Percentiles rank a stretch among this genome's conserved stretches.
Conservation (phyloP, 1,284 basidiomycete species). For the Apiotrichum laibachii region DNA sequence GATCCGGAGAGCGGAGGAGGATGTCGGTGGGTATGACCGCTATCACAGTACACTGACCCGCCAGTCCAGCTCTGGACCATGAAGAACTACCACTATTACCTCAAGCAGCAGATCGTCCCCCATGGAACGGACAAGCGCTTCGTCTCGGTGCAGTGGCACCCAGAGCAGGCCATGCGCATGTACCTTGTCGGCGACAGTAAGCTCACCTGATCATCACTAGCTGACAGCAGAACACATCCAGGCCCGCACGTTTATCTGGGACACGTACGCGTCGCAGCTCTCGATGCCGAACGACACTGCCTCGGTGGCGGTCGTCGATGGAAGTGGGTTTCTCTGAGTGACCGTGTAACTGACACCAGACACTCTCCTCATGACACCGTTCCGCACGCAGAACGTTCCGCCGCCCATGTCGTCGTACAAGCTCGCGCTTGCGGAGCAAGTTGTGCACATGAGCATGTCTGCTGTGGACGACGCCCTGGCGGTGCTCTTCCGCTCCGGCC, state of each 20-base stretch:
- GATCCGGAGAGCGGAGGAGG: slow-evolving; percentile 64
- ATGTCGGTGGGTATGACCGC: slow-evolving; percentile 60
- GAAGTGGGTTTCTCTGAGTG: slow-evolving; percentile 58
- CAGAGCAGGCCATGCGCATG: slow-evolving; percentile 70
- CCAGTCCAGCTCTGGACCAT: slow-evolving; percentile 91
- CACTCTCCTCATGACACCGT: slow-evolving; percentile 80
- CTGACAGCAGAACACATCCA: slow-evolving; percentile 57
- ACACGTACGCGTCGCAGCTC: slow-evolving; percentile 65
- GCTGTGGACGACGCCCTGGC: slow-evolving; percentile 61
- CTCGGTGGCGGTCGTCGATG: slow-evolving; percentile 86
- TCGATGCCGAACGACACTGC: slow-evolving; percentile 75
- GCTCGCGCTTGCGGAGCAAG: slow-evolving; percentile 58
- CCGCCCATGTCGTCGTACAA: slow-evolving; percentile 87
- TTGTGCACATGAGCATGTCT: slow-evolving; percentile 68
- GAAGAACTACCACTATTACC: slow-evolving; percentile 95
- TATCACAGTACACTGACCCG: slow-evolving; percentile 17
- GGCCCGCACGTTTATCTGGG: slow-evolving; percentile 66
- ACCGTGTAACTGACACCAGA: slow-evolving; percentile 52
- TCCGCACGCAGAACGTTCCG: slow-evolving; percentile 88
- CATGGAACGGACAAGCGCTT: slow-evolving; percentile 55
- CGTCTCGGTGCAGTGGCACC: slow-evolving; percentile 77
- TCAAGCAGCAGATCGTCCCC: slow-evolving; percentile 79
- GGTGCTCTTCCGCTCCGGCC: slow-evolving; percentile 58
- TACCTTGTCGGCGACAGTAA: slow-evolving; percentile 67
- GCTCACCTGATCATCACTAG: slow-evolving; percentile 30